Evolutionary conservation across 2,329 filamentous ascomycete species (phyloP), one percentile per base, ranked within the genome.

Genomic region (Verticillium zaregamsianum): DNA sequence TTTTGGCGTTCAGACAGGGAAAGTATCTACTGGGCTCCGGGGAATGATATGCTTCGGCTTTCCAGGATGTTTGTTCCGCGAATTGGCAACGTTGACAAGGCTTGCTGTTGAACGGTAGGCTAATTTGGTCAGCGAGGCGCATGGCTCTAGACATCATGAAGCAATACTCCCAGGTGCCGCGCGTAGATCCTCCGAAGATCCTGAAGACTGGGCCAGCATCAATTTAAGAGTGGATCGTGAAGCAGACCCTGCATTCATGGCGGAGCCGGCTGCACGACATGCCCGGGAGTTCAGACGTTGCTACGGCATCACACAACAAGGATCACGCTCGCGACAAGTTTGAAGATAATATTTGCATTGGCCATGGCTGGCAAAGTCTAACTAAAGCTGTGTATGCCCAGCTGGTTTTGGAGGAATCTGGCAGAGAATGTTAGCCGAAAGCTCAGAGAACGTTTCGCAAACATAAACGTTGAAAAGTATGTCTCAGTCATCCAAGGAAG

Each of bases 401-500:
- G 45, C 20, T 23, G n/a, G 17, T n/a, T 49, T 39, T 54, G 9
- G 31, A 45, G 20, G 37, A 39, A 2, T 49, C 15, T 59, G 23
- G 54, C n/a, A 59, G 45, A 23, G 5, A 23, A 40, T 5, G 23
- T 40, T 33, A 20, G n/a, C 17, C 12, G 17, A 31, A 60, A 57
- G 28, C 15, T 20, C 20, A 9, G 23, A 9, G n/a, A 52, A 52
- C 45, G 45, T 52, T 52, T 23, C 45, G 32, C 33, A 52, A 14
- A 17, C 56, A 49, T 57, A 15, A n/a, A 55, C 9, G 55, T 49
- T 20, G 14, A 54, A 40, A 45, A 56, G 59, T 58, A 73, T 69
- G 69, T 66, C 79, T 89, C 85, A 89, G 87, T 90, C 88, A 90
- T 90, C 88, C 87, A 90, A 90, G 86, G 87, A 90, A 90, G 87